Percentiles rank a stretch among this genome's conserved stretches.
Evolutionary conservation across 225 moss, liverwort and hornwort species (phyloP).

Genomic region (Asterella californica): DNA sequence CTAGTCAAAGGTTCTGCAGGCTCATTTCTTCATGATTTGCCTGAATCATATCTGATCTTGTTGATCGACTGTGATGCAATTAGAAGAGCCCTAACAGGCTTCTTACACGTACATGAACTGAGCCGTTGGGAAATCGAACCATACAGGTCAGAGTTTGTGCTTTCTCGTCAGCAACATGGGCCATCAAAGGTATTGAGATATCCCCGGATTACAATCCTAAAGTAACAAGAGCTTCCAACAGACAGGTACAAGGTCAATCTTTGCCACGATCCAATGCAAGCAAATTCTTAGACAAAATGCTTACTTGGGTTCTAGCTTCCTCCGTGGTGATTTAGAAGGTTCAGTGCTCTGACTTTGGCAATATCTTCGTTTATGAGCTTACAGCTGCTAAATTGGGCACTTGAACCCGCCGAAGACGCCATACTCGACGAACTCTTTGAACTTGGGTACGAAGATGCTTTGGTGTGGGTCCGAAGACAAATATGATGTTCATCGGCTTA

Average conservation of each 20-base stretch:
- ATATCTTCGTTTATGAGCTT: not conserved
- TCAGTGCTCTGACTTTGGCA: not conserved
- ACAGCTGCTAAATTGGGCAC: conserved; percentile 85
- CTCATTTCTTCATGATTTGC: not conserved
- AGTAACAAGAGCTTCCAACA: conserved; percentile 59
- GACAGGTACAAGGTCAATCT: conserved; percentile 46
- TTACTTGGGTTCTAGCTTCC: not conserved
- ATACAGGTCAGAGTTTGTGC: conserved; percentile 76
- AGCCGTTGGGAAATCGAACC: not conserved
- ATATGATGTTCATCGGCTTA: no score
- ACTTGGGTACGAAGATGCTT: conserved; percentile 66
- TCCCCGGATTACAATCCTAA: conserved; percentile 76
- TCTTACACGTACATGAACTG: not conserved
- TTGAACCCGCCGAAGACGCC: conserved; percentile 74
- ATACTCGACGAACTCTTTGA: conserved; percentile 74
- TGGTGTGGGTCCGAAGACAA: conserved; percentile 67
- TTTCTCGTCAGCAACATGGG: conserved; percentile 61
- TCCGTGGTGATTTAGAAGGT: not conserved
- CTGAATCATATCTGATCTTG: not conserved
- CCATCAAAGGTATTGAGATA: conserved; percentile 57
- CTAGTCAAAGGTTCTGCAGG: no score
- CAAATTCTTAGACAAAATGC: no score
- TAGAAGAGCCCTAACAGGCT: not conserved
- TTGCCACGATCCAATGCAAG: not conserved
- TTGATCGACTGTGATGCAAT: not conserved